Base-by-base conservation (phyloP, 176 grass and related monocot species). In the Panicum miliaceum region DNA sequence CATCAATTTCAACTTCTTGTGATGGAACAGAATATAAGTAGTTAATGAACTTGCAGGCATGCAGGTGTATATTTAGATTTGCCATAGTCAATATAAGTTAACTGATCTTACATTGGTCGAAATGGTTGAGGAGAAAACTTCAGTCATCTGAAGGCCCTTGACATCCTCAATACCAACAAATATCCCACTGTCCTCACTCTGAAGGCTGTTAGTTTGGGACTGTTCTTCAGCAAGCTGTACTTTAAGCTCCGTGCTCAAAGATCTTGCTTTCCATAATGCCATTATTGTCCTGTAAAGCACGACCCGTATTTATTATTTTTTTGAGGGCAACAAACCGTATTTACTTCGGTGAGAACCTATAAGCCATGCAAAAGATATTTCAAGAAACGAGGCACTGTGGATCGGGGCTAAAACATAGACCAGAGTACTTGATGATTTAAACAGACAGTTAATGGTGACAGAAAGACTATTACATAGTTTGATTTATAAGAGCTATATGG, bases 181-280 rank as follows among this genome's bases (percentile, higher is more conserved):
- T 47, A 89, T 52, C 70, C 91, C 93, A 87, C 73, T 94, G 48
- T 94, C 96, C 79, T 95, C 96, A 27, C 81, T 90, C 66, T 82
- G 78, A 50, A 91, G 82, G 48, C 66, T 73, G 87, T 54, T 91
- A 71, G 19, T 69, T 89, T 86, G 87, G 63, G 84, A 92, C 85
- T 96, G 89, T 81, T 98, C 89, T 86, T 94, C 89, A 74, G 89
- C 93, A 72, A 94, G 88, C 79, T 92, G 84, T 41, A 95, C 70
- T 81, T 96, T 98, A 22, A 58, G 87, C 83, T 95, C 96, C 0
- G 87, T 83, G 67, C 83, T 98, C 68, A 92, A 88, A 65, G 93
- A 90, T 82, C 91, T 94, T 78, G 87, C 96, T 84, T 98, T 98
- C 93, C 96, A 98, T 71, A 98, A 84, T 15, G 93, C 93, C 89